Conservation (phyloP, 305 asterid species). For the Fraxinus albicans region DNA sequence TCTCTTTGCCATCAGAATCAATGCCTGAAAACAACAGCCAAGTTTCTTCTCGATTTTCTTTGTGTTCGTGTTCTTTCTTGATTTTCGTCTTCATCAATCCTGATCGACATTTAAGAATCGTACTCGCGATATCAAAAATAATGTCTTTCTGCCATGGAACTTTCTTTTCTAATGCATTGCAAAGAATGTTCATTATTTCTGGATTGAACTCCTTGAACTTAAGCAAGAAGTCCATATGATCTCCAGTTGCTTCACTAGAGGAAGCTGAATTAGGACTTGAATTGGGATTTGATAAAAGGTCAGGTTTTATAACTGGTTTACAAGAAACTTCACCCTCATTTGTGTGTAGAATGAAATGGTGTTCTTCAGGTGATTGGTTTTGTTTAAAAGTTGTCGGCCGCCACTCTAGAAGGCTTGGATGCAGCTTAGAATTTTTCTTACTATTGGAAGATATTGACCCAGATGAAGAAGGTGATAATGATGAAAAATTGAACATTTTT, state of each 20-base stretch:
- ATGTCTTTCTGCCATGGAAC: slow-evolving; percentile 70
- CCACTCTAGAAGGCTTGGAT: slow-evolving; percentile 45
- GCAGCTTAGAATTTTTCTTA: slow-evolving; percentile 37
- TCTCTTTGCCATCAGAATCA: slow-evolving; percentile 68
- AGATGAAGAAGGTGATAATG: slow-evolving; percentile 71
- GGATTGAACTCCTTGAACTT: slow-evolving; percentile 41
- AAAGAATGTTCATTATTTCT: slow-evolving; percentile 43
- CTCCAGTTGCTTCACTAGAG: slow-evolving; percentile 85
- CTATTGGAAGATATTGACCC: slow-evolving; percentile 63
- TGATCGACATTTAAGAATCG: slow-evolving; percentile 64
- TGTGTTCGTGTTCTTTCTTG: background rate
- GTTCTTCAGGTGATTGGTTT: slow-evolving; percentile 34
- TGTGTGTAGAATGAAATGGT: slow-evolving; percentile 38
- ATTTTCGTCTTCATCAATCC: slow-evolving; percentile 29
- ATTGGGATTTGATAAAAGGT: slow-evolving; percentile 80
- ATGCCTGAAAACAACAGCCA: slow-evolving; percentile 70
- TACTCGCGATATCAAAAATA: slow-evolving; percentile 43
- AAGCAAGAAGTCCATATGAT: slow-evolving; percentile 29
- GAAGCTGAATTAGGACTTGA: slow-evolving; percentile 98
- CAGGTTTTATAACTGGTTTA: slow-evolving; percentile 51
- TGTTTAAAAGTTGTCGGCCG: slow-evolving; percentile 56
- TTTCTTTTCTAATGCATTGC: slow-evolving; percentile 52
- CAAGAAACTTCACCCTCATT: slow-evolving; percentile 31
- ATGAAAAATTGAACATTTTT: slow-evolving; percentile 43
- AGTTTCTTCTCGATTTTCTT: slow-evolving; percentile 40